Evolutionary conservation across 495 filamentous ascomycete species (phyloP), one percentile per base, ranked within the genome.

Genomic region (Aspergillus mulundensis): DNA sequence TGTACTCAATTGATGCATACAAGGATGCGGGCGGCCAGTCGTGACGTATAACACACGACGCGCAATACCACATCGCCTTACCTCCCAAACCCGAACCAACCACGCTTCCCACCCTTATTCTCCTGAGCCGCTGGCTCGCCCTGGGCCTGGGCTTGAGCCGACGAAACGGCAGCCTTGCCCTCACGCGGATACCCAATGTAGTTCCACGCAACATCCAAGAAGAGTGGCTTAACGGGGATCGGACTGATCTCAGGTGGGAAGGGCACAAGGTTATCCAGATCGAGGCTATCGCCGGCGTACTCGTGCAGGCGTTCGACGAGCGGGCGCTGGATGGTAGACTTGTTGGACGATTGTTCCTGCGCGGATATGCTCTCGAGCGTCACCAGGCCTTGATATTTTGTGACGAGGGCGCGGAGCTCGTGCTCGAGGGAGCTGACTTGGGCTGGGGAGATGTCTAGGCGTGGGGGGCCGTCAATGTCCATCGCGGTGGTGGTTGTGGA

Each of bases 181-280:
- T 65, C 64, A 3, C 87, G 88, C 2, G 94, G 92, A 69, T 99
- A 99, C 19, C 91, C 86, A 57, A 99, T 90, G 67, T 96, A 99
- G 68, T 97, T 99, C 88, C 90, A 97, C 15, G 94, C 94, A 12
- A 96, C 89, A 67, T 99, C 94, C 43, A 97, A 81, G 78, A 97
- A 97, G 15, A 99, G 70, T 15, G 94, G 95, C 71, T 99, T 99
- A 15, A 97, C 91, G 0, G 94, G 91, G 36, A 97, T 82, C 0
- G 89, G 82, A 53, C 89, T 82, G 51, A 96, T 73, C 60, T 82
- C 83, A 0, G 94, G 93, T 5, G 94, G 95, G 66, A 91, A 97
- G 0, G 81, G 80, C 16, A 96, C 94, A 28, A 99, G 78, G 54
- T 94, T 88, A 14, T 75, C 73, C 39, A 96, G 79, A 64, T 95